Evolutionary conservation across 1,139 yeast species (phyloP).

Genomic region (Pichia sp.): DNA sequence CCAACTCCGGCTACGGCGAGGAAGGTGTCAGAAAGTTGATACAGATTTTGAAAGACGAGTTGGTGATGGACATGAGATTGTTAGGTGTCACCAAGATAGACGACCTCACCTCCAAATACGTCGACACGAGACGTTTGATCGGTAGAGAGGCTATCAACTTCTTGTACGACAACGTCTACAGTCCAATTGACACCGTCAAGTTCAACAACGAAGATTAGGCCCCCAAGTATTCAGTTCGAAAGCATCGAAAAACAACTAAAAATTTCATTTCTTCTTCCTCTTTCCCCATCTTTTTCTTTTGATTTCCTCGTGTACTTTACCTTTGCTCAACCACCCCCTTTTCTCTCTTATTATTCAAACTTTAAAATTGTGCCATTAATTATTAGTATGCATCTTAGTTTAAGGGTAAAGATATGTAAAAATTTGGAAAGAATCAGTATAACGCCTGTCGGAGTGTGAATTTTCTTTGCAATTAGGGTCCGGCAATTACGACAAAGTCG

Average conservation of each 20-base stretch:
- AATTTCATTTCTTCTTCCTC: constrained; percentile 5
- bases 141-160: constrained; percentile 46
- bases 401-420: too few relatives aligned
- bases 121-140: constrained; percentile 44
- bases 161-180: constrained; percentile 43
- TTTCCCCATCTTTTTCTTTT: not conserved
- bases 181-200: constrained; percentile 34
- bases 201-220: constrained; percentile 26
- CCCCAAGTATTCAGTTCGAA: not conserved
- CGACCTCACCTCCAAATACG: constrained; percentile 53
- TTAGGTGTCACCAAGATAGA: constrained; percentile 69
- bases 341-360: not conserved
- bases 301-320: not conserved
- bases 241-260: not conserved
- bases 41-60: constrained; percentile 73
- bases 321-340: not conserved
- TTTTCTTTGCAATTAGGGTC: too few relatives aligned
- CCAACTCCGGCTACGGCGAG: constrained; percentile 72
- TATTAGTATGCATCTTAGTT: not conserved
- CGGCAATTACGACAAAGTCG: too few relatives aligned
- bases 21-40: constrained; percentile 77
- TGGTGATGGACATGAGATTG: constrained; percentile 84
- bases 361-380: not conserved
- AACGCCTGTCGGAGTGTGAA: too few relatives aligned
- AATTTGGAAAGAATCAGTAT: too few relatives aligned